These are phyloP conservation scores for Raphanus sativus DNA, from an alignment of 345 rosid genomes.

Conservation along the genomic window DNA sequence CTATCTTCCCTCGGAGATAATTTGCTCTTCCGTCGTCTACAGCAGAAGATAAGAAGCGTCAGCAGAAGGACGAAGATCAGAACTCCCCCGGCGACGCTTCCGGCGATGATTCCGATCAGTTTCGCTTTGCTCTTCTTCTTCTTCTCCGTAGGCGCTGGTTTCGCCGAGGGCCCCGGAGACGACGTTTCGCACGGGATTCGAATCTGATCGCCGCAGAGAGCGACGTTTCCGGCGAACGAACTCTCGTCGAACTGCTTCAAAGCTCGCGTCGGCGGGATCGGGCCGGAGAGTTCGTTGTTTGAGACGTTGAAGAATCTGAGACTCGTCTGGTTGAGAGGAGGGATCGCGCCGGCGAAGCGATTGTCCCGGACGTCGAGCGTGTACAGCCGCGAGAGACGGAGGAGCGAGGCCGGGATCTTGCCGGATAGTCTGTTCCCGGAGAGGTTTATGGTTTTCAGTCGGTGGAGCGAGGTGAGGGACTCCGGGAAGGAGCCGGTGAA, in stretches of 20 bases:
- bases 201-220: conserved; percentile 76
- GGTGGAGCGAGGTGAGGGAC: conserved; percentile 64
- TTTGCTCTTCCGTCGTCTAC: conserved; percentile 22
- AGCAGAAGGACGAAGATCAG: conserved; percentile 31
- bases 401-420: conserved; percentile 55
- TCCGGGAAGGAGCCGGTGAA: conserved; percentile 76
- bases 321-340: conserved; percentile 75
- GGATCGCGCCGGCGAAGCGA: conserved; percentile 56
- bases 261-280: conserved; percentile 65
- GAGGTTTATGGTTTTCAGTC: conserved; percentile 64
- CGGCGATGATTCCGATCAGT: conserved; percentile 52
- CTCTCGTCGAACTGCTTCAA: conserved; percentile 66
- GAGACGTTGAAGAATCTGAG: conserved; percentile 87
- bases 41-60: conserved; percentile 29
- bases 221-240: conserved; percentile 57
- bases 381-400: conserved; percentile 62
- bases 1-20: conserved; percentile 35
- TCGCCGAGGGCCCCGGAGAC: conserved; percentile 16
- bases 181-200: conserved; percentile 47
- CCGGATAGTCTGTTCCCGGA: conserved; percentile 67
- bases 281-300: conserved; percentile 66
- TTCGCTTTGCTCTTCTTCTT: conserved; percentile 35
- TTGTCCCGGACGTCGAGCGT: conserved; percentile 63
- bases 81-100: conserved; percentile 54
- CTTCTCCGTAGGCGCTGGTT: conserved; percentile 3